phyloP scores from a whole-genome alignment of 805 yeast genomes.

The Wickerhamiella vanderwaltii region DNA sequence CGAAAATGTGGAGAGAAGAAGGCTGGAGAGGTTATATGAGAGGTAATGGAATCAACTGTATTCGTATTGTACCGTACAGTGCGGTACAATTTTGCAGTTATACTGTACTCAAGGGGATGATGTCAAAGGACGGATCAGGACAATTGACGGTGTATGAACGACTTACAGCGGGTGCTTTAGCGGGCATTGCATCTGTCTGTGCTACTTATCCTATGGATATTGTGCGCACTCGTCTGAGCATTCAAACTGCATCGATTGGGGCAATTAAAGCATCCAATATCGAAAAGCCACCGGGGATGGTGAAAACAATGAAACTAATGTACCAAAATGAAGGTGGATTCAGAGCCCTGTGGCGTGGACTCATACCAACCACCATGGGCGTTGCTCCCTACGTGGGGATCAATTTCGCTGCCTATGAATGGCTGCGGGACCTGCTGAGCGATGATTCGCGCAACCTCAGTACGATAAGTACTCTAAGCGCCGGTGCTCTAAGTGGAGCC shows the following conservation, averaged over 20 bases:
- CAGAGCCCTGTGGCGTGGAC: constrained; percentile 66
- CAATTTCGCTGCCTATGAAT: constrained; percentile 83
- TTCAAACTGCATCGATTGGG: constrained; percentile 64
- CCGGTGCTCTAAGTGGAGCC: constrained; percentile 84
- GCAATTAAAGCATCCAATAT: constrained; percentile 14
- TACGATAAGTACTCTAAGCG: constrained; percentile 46
- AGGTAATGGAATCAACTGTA: constrained; percentile 83
- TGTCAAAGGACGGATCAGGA: constrained; percentile 22
- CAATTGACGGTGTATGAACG: constrained; percentile 37
- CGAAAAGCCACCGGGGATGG: constrained; percentile 58
- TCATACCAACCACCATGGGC: constrained; percentile 82
- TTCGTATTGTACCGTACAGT: constrained; percentile 83
- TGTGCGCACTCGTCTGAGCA: constrained; percentile 76
- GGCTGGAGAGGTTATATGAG: constrained; percentile 84
- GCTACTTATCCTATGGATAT: constrained; percentile 89
- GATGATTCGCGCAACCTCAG: constrained; percentile 26
- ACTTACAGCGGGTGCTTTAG: constrained; percentile 63
- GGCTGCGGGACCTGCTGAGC: constrained; percentile 44
- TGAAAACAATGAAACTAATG: constrained; percentile 43
- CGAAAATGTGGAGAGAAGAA: constrained; percentile 74
- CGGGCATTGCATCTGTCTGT: constrained; percentile 68
- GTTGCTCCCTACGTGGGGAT: constrained; percentile 95
- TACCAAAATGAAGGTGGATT: constrained; percentile 74
- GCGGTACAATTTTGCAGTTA: constrained; percentile 89
- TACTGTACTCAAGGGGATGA: constrained; percentile 43